These are phyloP conservation scores for Alternaria ethzedia DNA, from an alignment of 2,329 filamentous ascomycete species.

Conservation along the genomic window DNA sequence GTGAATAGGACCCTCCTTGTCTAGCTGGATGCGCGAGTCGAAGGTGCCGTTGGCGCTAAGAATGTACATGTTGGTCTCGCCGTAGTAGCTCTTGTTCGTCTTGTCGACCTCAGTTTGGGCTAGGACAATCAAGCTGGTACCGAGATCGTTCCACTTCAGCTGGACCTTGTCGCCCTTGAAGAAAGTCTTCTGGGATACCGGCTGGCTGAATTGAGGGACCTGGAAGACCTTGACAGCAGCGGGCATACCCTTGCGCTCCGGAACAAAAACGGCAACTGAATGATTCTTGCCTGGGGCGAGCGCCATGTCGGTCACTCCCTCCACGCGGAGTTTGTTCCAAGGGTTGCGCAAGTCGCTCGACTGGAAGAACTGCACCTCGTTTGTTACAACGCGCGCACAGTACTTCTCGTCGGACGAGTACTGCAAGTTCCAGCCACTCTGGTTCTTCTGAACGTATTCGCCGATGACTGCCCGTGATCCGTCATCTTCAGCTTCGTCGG, in stretches of 20 bases:
- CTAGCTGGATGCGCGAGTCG: constrained; percentile 87
- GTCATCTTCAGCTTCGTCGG: constrained; percentile 66
- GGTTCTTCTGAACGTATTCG: constrained; percentile 92
- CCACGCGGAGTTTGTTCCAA: constrained; percentile 94
- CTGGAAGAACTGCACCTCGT: constrained; percentile 97
- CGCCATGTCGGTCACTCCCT: constrained; percentile 88
- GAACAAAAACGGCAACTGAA: constrained; percentile 92
- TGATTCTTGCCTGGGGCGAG: constrained; percentile 88
- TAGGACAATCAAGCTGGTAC: constrained; percentile 89
- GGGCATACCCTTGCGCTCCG: constrained; percentile 95
- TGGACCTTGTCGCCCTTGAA: constrained; percentile 99
- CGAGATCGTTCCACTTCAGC: constrained; percentile 94
- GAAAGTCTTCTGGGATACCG: constrained; percentile 96
- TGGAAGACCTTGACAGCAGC: constrained; percentile 94
- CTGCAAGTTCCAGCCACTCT: constrained; percentile 96
- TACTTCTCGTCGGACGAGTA: constrained; percentile 93
- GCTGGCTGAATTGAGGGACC: constrained; percentile 80
- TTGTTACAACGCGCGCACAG: constrained; percentile 92
- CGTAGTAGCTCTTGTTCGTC: constrained; percentile 98
- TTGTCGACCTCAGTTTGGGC: constrained; percentile 98
- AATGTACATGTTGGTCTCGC: constrained; percentile 95
- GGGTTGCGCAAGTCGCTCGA: constrained; percentile 83
- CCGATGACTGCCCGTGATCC: constrained; percentile 77
- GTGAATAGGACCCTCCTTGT: constrained; percentile 97
- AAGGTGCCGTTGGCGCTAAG: constrained; percentile 90